These are phyloP conservation scores for Apiospora arundinis DNA, from an alignment of 2,329 filamentous ascomycete genomes.

Conservation along the genomic window DNA sequence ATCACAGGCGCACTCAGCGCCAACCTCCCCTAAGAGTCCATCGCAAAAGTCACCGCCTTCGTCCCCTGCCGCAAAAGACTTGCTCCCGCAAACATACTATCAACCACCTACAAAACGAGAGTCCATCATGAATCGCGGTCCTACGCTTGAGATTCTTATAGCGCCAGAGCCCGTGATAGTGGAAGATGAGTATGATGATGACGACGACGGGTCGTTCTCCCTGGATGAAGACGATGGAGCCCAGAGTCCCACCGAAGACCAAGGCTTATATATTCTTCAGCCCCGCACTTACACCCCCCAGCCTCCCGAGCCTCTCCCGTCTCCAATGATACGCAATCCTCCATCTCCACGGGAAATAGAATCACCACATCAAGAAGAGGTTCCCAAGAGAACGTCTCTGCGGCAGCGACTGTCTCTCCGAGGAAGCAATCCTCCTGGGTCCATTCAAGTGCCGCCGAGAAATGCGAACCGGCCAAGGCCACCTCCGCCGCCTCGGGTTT, in stretches of 20 bases:
- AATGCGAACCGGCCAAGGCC: constrained; percentile 43
- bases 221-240: constrained; percentile 26
- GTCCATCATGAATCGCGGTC: constrained; percentile 28
- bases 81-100: constrained; percentile 38
- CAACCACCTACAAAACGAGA: constrained; percentile 20
- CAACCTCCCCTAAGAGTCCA: constrained; percentile 32
- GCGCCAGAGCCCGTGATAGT: constrained; percentile 31
- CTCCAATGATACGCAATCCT: constrained; percentile 46
- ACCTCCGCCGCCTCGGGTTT: constrained; percentile 28
- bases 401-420: constrained; percentile 62
- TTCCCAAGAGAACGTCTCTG: constrained; percentile 51
- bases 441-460: constrained; percentile 59
- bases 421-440: constrained; percentile 54
- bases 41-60: constrained; percentile 34
- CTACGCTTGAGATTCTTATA: constrained; percentile 30
- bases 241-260: constrained; percentile 41
- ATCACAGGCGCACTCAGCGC: constrained; percentile 29
- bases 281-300: constrained; percentile 64
- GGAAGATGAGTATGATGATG: constrained; percentile 18
- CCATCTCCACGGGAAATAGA: constrained; percentile 19
- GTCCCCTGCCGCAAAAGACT: constrained; percentile 35
- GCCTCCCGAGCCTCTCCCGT: constrained; percentile 54
- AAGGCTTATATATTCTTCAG: constrained; percentile 59
- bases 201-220: constrained; percentile 30
- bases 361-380: constrained; percentile 23